Evolutionary conservation across 1,284 basidiomycete species (phyloP), one percentile per base, ranked within the genome.

Genomic region (Sanghuangporus baumii): DNA sequence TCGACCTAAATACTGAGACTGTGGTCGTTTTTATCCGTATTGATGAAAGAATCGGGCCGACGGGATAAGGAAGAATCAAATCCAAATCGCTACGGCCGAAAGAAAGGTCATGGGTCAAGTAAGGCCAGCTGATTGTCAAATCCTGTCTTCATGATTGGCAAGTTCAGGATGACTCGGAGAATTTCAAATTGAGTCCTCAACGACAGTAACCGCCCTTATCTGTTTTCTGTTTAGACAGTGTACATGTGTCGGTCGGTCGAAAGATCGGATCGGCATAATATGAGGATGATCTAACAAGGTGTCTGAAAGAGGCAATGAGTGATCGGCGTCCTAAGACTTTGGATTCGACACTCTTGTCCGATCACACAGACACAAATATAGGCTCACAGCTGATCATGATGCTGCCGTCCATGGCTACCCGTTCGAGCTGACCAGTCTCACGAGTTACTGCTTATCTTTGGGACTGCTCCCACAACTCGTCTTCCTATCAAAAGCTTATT

Each of bases 41-140:
- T 18, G 11, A 9, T 46, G 20, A 11, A 50, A 16, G 2, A 11
- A 18, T 40, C 57, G 57, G 57, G 2, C 57, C 57, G 57, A 38
- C 57, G 47, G 48, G 20, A 48, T 34, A 34, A 14, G 2, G 23
- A 37, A 23, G 43, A 1, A 23, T 23, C 23, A n/a, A 1, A 20
- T 12, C 16, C 23, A n/a, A 1, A 20, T 12, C 16, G 7, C 16
- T 46, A 46, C 2, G 26, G 9, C 43, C 43, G 43, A 46, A 46
- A 18, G 46, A 12, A 51, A 38, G 31, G 57, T 59, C 57, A 59
- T 59, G 57, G 57, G 57, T 54, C 36, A 54, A 46, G 26, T 31
- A 31, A 31, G 2, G 26, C 18, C 48, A 5, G n/a, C 11, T 34
- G 55, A 41, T 23, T 16, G 7, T 8, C 31, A 40, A 59, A 59